Base-by-base conservation (phyloP, 345 rosid genomes). In the Arabis alpina region DNA sequence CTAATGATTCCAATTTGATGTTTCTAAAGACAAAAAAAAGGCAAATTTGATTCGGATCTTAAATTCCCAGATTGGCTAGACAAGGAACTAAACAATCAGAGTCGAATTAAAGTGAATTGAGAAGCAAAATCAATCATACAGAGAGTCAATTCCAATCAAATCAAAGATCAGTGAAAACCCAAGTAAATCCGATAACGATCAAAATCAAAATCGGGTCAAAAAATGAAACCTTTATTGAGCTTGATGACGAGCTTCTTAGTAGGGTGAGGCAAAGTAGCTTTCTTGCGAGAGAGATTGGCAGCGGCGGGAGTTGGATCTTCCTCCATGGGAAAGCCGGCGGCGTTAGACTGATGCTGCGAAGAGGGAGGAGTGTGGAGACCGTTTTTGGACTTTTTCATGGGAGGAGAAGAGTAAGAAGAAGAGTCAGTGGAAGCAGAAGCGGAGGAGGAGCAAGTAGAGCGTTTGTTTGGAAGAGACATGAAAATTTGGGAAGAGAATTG, bases 391-490 rank as follows among this genome's bases (percentile, higher is more conserved):
- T 75, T 75, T 42, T 75, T 75, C 79, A 75, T 75, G 3, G 79
- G 59, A 19, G 79, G 79, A 32, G 79, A 61, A 39, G 79, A 75
- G 71, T 64, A 28, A 50, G 84, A 41, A 75, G 84, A 41, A 75
- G 85, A 25, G 79, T 80, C 86, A 51, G 78, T 42, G 80, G 82
- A 77, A 30, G 87, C 86, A 63, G 74, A 39, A 58, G 79, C 55
- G 73, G 77, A 25, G 73, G 77, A 25, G 62, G 83, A 59, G 80
- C 64, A 55, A 82, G 77, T 78, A 68, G 88, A 81, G 85, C 89
- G 94, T 81, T 86, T 86, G 80, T 82, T 85, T 77, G 97, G 92
- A 83, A 81, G 90, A 91, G 92, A 91, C 97, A 91, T 91, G 77
- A 62, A 80, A 74, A 16, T 8, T 50, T 28, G 55, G 42, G 59